Evolutionary conservation across 208 protist species (phyloP), one percentile per base, ranked within the genome.

Genomic region (Tetramitus jugosus): DNA sequence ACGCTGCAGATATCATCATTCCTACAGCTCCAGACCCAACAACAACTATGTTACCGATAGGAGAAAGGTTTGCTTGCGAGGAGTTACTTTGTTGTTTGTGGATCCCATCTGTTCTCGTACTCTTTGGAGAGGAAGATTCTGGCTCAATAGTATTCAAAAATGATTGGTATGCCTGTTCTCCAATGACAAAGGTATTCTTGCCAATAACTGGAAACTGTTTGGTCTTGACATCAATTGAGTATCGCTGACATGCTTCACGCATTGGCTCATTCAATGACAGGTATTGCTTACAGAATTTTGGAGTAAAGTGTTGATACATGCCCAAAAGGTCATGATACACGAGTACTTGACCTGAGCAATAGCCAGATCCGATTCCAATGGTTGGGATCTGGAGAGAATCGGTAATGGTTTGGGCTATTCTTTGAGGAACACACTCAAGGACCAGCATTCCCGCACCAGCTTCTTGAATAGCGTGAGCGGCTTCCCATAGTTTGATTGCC

Each of bases 331-430:
- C 89, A 65, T 90, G 79, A 37, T 80, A 84, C 0, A 92, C 89
- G 26, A 92, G 76, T 23, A 92, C 88, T 77, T 93, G 90, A 7
- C 90, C 90, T 52, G 77, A 82, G n/a, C 80, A 85, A 10, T 85
- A 72, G 17, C 90, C 90, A 33, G 86, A 84, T 33, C 90, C 89
- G 56, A 92, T 92, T n/a, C 89, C 90, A 74, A 93, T 93, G 0
- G 88, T 91, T 13, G 90, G 90, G 20, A 93, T 84, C 8, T 10
- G 10, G 2, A 92, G 17, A 1, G 76, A 14, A 61, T 88, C n/a
- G 0, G 90, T 91, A 1, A 92, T 88, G 23, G 72, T 49, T 13
- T 56, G 45, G 2, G 83, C 86, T 14, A 92, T 56, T 43, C 78
- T 40, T 7, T 82, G 45, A 2, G 90, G 90, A 45, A 93, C 87